Evolutionary conservation across 2,329 filamentous ascomycete genomes (phyloP).

Genomic region (Talaromyces verruculosus): DNA sequence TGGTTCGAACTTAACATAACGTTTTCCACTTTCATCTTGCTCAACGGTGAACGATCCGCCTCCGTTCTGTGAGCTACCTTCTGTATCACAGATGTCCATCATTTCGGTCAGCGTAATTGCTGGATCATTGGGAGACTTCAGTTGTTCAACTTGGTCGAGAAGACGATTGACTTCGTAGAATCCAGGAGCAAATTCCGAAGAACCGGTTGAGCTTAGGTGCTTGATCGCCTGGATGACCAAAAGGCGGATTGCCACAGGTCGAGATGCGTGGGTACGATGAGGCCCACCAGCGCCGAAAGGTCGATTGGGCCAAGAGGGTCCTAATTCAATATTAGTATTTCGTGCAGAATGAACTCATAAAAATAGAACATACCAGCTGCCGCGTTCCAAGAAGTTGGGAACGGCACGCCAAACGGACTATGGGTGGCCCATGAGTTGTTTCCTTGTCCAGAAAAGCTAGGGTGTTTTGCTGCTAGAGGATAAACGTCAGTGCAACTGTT

Average conservation of each 20-base stretch:
- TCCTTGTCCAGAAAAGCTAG: slow-evolving; percentile 35
- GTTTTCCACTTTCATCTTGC: slow-evolving; percentile 47
- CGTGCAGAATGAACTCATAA: neutral
- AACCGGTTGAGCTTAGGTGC: slow-evolving; percentile 50
- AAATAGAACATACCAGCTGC: slow-evolving; percentile 35
- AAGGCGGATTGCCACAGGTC: slow-evolving; percentile 67
- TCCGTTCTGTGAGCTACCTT: slow-evolving; percentile 81
- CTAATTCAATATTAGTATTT: slow-evolving; percentile 30
- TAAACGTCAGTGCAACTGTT: slow-evolving; percentile 24
- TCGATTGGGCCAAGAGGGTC: slow-evolving; percentile 49
- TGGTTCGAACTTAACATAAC: slow-evolving; percentile 53
- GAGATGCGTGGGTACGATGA: slow-evolving; percentile 57
- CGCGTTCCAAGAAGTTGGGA: slow-evolving; percentile 41
- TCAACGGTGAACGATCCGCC: slow-evolving; percentile 81
- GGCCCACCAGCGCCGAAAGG: slow-evolving; percentile 52
- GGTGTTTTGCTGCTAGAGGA: slow-evolving; percentile 33
- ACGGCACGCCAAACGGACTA: slow-evolving; percentile 43
- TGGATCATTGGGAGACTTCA: slow-evolving; percentile 60
- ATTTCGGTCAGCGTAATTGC: slow-evolving; percentile 66
- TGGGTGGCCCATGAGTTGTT: slow-evolving; percentile 36
- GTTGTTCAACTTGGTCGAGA: slow-evolving; percentile 63
- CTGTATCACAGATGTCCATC: slow-evolving; percentile 82
- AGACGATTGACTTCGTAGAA: slow-evolving; percentile 69
- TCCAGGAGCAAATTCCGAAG: slow-evolving; percentile 52
- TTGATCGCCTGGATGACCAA: slow-evolving; percentile 79